A percentile compares a stretch with the other conserved stretches of the same genome.
Conservation (phyloP, 1,284 basidiomycete genomes). For the Golubevia sp. region DNA sequence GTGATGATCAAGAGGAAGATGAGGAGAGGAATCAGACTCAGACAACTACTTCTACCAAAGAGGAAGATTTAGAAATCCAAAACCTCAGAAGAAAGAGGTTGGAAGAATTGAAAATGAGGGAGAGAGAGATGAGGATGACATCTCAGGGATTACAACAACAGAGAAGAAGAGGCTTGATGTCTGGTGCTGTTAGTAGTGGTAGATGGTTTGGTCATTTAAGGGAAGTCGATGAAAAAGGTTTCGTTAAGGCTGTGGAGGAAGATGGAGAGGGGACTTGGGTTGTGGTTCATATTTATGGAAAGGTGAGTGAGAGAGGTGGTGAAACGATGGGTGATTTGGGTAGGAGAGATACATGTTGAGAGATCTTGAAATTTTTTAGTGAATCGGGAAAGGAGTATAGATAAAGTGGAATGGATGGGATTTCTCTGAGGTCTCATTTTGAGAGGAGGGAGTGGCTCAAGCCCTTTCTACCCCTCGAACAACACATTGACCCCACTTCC, state of each 20-base stretch:
- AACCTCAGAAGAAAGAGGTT: too few species aligned
- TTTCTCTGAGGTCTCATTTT: background rate
- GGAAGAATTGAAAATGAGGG: conserved; percentile 5
- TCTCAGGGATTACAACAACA: conserved; percentile 1
- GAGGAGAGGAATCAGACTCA: background rate
- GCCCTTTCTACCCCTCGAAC: too few species aligned
- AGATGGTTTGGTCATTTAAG: conserved; percentile 41
- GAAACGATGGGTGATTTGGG: too few species aligned
- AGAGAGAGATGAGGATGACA: conserved; percentile 12
- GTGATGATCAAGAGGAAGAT: background rate
- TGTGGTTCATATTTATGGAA: conserved; percentile 48
- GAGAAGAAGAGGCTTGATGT: conserved; percentile 6
- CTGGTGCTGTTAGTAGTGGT: background rate
- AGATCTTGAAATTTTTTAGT: background rate
- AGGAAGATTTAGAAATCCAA: too few species aligned
- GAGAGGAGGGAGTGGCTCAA: too few species aligned
- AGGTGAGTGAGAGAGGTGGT: conserved; percentile 24
- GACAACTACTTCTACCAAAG: too few species aligned
- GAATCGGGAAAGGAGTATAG: conserved; percentile 1
- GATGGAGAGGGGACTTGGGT: conserved; percentile 21
- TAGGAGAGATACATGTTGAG: too few species aligned
- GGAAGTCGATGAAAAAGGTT: conserved; percentile 39
- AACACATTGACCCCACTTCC: background rate
- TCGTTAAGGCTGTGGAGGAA: conserved; percentile 40
- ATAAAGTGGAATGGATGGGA: too few species aligned